phyloP scores from a whole-genome alignment of 1,284 basidiomycete species.

The Boletus smithii region DNA sequence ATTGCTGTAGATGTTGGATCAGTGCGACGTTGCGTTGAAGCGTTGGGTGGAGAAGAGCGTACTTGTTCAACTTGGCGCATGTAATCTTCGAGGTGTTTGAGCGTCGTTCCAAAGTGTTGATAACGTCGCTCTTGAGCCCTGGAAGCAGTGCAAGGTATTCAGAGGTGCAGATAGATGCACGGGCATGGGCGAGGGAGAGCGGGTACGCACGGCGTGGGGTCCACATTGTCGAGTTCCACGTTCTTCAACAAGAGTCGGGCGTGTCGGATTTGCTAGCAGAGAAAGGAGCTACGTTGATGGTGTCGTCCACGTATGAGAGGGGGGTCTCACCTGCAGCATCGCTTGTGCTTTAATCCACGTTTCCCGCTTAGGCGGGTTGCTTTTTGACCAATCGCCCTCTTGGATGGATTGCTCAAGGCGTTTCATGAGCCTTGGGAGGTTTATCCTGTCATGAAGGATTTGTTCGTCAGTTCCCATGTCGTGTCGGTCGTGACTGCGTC shows the following conservation, averaged over 20 bases:
- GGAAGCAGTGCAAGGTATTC: neutral
- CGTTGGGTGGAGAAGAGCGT: neutral
- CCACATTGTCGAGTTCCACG: constrained; percentile 48
- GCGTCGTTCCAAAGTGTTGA: constrained; percentile 44
- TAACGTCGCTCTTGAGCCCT: constrained; percentile 43
- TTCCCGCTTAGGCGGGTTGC: constrained; percentile 31
- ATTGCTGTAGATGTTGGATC: constrained; percentile 31
- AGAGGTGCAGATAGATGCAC: neutral
- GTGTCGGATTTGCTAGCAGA: constrained; percentile 58
- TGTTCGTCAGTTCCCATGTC: constrained; percentile 38
- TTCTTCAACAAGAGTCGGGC: constrained; percentile 57
- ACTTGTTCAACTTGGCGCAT: constrained; percentile 52
- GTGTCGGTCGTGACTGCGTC: neutral
- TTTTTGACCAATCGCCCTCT: constrained; percentile 47
- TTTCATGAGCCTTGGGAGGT: constrained; percentile 58
- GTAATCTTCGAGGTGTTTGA: constrained; percentile 53
- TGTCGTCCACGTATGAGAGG: neutral
- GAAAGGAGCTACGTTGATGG: neutral
- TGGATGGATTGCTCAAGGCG: constrained; percentile 56
- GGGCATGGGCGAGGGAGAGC: neutral
- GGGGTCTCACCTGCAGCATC: constrained; percentile 50
- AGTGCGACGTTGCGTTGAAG: constrained; percentile 1
- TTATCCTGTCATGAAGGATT: constrained; percentile 60
- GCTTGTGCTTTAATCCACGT: constrained; percentile 58
- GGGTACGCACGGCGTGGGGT: constrained; percentile 43